Evolutionary conservation across 2,329 filamentous ascomycete genomes (phyloP).

Genomic region (Bipolaris oryzae): DNA sequence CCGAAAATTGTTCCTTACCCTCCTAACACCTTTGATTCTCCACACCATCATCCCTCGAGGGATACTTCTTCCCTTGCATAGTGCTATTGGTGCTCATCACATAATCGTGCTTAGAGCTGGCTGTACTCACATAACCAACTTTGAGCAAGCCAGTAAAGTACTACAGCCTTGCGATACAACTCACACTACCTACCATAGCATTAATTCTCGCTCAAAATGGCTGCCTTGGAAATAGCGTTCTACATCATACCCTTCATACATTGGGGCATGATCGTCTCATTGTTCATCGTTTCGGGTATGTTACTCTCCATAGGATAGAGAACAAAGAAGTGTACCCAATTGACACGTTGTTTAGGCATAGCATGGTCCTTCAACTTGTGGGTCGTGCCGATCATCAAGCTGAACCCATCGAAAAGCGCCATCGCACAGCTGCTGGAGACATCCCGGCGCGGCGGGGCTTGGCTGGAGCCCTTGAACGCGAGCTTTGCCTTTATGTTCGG

Average conservation of each 20-base stretch:
- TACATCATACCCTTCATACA: background rate
- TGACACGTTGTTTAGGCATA: constrained; percentile 1
- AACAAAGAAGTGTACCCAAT: background rate
- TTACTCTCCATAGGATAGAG: background rate
- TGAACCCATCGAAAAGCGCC: constrained; percentile 6
- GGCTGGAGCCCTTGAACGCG: constrained; percentile 8
- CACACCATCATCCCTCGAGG: background rate
- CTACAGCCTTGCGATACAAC: background rate
- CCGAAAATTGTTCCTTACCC: too few species aligned
- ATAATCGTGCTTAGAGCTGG: background rate
- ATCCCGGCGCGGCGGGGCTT: constrained; percentile 7
- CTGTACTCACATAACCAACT: background rate
- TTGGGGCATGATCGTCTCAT: background rate
- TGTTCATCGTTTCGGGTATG: background rate
- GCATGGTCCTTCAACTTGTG: constrained; percentile 10
- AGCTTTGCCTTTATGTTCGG: constrained; percentile 6
- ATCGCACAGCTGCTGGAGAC: constrained; percentile 1
- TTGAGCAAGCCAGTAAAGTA: background rate
- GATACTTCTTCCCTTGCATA: background rate
- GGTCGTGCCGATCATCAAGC: constrained; percentile 12
- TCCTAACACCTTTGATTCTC: too few species aligned
- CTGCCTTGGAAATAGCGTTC: background rate
- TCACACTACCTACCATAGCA: background rate
- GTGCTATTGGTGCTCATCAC: too few species aligned
- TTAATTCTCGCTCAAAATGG: background rate